phyloP scores from a whole-genome alignment of 768 basidiomycete species.

The Clitopilus hobsonii region DNA sequence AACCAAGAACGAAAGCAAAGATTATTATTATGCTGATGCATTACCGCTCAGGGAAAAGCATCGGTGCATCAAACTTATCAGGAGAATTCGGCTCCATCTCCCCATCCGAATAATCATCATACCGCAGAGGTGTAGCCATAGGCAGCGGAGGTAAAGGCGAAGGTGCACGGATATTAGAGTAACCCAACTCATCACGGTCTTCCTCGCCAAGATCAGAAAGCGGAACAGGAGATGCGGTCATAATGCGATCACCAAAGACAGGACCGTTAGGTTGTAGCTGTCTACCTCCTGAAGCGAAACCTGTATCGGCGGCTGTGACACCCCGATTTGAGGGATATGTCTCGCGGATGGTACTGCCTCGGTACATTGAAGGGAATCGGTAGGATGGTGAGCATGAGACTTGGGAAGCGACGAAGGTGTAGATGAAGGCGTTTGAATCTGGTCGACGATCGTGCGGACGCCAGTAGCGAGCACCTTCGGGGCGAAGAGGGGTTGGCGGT shows the following conservation, averaged over 20 bases:
- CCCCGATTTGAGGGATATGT: background rate
- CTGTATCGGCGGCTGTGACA: background rate
- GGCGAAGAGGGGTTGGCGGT: constrained; percentile 19
- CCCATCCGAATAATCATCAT: constrained; percentile 7
- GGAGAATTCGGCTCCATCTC: constrained; percentile 34
- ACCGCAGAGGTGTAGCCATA: constrained; percentile 1
- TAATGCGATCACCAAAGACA: constrained; percentile 33
- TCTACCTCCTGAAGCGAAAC: background rate
- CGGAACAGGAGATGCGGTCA: constrained; percentile 30
- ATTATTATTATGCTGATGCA: background rate
- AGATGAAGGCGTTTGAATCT: constrained; percentile 22
- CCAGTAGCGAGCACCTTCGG: constrained; percentile 41
- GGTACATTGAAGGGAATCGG: constrained; percentile 17
- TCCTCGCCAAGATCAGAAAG: constrained; percentile 28
- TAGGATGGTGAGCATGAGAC: constrained; percentile 33
- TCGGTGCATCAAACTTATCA: constrained; percentile 34
- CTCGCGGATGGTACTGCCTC: background rate
- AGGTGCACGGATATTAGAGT: constrained; percentile 1
- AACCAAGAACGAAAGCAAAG: background rate
- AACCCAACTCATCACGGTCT: constrained; percentile 11
- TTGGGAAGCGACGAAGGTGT: constrained; percentile 44
- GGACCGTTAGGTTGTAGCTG: constrained; percentile 6
- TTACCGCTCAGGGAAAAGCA: constrained; percentile 43
- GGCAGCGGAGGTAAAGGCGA: constrained; percentile 4
- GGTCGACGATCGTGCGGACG: constrained; percentile 18